phyloP scores from a whole-genome alignment of 164 flowering plant genomes.

The Litsea cubeba region DNA sequence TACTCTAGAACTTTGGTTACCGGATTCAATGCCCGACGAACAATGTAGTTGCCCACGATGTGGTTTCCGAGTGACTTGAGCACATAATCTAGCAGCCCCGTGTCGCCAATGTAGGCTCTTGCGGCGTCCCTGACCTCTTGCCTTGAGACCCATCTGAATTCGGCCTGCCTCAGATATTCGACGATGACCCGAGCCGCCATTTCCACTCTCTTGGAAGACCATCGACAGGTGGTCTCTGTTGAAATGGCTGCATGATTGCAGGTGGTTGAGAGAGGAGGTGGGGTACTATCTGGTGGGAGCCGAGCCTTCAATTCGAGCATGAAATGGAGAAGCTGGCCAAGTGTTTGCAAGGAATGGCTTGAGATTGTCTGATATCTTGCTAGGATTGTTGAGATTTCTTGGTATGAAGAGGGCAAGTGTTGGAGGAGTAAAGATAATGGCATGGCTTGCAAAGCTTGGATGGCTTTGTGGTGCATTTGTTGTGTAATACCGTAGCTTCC shows the following conservation, averaged over 20 bases:
- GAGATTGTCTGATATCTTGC: constrained; percentile 61
- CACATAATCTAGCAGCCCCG: constrained; percentile 86
- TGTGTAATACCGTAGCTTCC: constrained; percentile 72
- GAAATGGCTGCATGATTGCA: constrained; percentile 14
- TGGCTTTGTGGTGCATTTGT: constrained; percentile 57
- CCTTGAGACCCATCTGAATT: constrained; percentile 78
- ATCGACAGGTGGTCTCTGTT: constrained; percentile 57
- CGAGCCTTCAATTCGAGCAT: constrained; percentile 57
- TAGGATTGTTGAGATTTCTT: constrained; percentile 38
- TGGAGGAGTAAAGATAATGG: constrained; percentile 50
- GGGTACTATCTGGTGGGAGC: constrained; percentile 39
- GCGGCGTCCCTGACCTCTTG: constrained; percentile 95
- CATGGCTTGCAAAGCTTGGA: constrained; percentile 56
- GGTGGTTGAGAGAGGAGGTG: neutral
- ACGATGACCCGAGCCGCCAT: constrained; percentile 84
- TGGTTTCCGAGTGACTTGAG: constrained; percentile 90
- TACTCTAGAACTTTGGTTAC: constrained; percentile 92
- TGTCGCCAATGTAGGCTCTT: constrained; percentile 81
- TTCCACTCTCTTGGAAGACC: constrained; percentile 87
- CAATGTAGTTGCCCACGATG: constrained; percentile 70
- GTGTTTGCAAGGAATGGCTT: constrained; percentile 42
- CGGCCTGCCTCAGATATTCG: constrained; percentile 60
- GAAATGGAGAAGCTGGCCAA: constrained; percentile 64
- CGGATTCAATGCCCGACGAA: constrained; percentile 80
- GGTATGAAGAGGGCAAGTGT: constrained; percentile 24